A percentile compares a stretch with the other conserved stretches of the same genome.
Evolutionary conservation across 805 yeast genomes (phyloP).

Genomic region (Candida coleopterorum): DNA sequence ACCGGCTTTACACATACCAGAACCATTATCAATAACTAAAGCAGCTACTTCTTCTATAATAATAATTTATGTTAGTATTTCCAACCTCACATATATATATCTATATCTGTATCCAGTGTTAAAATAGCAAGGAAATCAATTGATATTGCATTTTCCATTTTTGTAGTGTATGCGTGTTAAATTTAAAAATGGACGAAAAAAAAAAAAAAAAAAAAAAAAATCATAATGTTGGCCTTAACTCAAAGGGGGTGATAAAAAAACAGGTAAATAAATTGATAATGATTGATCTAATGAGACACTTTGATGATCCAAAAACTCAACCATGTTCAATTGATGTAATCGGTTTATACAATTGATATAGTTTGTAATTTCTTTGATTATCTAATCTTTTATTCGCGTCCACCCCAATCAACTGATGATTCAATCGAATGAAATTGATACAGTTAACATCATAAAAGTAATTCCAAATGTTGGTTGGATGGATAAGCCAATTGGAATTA

Average conservation of each 20-base stretch:
- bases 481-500: too few species aligned
- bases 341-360: not conserved
- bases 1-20: constrained; percentile 99
- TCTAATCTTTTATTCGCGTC: too few species aligned
- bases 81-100: too few species aligned
- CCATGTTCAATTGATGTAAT: too few species aligned
- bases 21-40: constrained; percentile 97
- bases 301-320: too few species aligned
- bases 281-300: too few species aligned
- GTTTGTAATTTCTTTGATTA: not conserved
- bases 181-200: constrained; percentile 2
- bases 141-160: not conserved
- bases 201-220: not conserved
- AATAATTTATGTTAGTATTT: too few species aligned
- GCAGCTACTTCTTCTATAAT: constrained; percentile 44
- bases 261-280: not conserved
- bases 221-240: constrained; percentile 1
- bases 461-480: too few species aligned
- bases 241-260: not conserved
- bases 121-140: not conserved
- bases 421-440: too few species aligned
- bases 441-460: too few species aligned
- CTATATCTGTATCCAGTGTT: too few species aligned
- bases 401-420: too few species aligned
- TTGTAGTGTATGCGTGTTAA: constrained; percentile 1